Evolutionary conservation across 2,329 filamentous ascomycete genomes (phyloP).

Genomic region (Neopestalotiopsis rosae): DNA sequence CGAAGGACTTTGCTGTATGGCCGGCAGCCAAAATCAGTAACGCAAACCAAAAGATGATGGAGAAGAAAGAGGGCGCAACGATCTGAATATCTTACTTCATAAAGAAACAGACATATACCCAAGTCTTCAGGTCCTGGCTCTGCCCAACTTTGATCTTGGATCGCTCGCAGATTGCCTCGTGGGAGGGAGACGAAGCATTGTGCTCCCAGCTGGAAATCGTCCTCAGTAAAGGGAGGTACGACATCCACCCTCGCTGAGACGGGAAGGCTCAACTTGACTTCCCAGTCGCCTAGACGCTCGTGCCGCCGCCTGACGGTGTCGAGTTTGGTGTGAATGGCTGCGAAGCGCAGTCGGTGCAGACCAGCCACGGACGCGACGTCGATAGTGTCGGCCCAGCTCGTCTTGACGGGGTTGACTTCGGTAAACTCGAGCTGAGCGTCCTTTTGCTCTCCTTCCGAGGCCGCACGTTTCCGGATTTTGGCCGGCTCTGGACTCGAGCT

Average conservation of each 20-base stretch:
- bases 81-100: constrained; percentile 48
- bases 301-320: constrained; percentile 37
- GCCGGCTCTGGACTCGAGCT: constrained; percentile 12
- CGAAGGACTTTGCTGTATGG: constrained; percentile 52
- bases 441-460: constrained; percentile 8
- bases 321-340: constrained; percentile 51
- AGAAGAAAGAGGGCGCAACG: background rate
- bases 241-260: constrained; percentile 45
- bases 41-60: background rate
- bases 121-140: constrained; percentile 28
- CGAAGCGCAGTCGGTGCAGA: constrained; percentile 46
- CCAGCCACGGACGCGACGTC: constrained; percentile 43
- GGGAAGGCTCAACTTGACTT: constrained; percentile 43
- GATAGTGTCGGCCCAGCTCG: constrained; percentile 57
- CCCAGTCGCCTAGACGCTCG: constrained; percentile 11
- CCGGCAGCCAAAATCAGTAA: background rate
- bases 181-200: constrained; percentile 51
- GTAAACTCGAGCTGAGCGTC: constrained; percentile 33
- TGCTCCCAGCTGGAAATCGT: constrained; percentile 47
- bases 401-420: constrained; percentile 46
- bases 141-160: constrained; percentile 24
- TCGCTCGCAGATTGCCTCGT: constrained; percentile 31
- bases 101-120: constrained; percentile 56
- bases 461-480: constrained; percentile 17
- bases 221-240: constrained; percentile 38